Evolutionary conservation across 495 filamentous ascomycete genomes (phyloP).

Genomic region (Staphylotrichum tortipilum): DNA sequence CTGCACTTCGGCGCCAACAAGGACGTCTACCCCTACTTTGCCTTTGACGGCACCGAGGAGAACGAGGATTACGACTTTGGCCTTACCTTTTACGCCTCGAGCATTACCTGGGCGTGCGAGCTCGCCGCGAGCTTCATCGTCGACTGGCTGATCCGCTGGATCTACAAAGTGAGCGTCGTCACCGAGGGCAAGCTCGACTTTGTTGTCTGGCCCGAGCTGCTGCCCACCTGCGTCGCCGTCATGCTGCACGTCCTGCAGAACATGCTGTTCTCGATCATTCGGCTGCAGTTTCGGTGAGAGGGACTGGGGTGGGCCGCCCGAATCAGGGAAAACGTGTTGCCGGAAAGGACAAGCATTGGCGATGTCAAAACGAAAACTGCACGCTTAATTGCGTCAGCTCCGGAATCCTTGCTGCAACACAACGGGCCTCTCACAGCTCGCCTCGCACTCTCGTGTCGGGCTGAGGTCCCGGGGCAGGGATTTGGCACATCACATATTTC

Average conservation of each 20-base stretch:
- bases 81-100: slow-evolving; percentile 50
- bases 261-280: slow-evolving; percentile 57
- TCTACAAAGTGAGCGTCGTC: slow-evolving; percentile 49
- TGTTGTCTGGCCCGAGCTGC: slow-evolving; percentile 50
- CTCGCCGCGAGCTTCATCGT: slow-evolving; percentile 49
- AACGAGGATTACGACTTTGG: slow-evolving; percentile 44
- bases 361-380: background rate
- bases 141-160: slow-evolving; percentile 42
- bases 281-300: slow-evolving; percentile 46
- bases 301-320: background rate
- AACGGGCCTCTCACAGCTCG: slow-evolving; percentile 4
- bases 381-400: background rate
- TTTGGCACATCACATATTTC: too few species aligned
- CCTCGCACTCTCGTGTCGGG: background rate
- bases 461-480: background rate
- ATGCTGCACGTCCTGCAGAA: slow-evolving; percentile 59
- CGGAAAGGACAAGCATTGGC: slow-evolving; percentile 4
- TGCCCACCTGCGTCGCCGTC: slow-evolving; percentile 52
- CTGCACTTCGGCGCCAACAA: slow-evolving; percentile 55
- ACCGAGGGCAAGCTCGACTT: slow-evolving; percentile 52
- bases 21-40: slow-evolving; percentile 51
- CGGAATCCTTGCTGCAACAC: background rate
- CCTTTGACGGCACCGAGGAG: slow-evolving; percentile 39
- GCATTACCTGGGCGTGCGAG: slow-evolving; percentile 55
- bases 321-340: background rate